Evolutionary conservation across 352 stramenopile species (phyloP).

Genomic region (Blastocystis sp.): DNA sequence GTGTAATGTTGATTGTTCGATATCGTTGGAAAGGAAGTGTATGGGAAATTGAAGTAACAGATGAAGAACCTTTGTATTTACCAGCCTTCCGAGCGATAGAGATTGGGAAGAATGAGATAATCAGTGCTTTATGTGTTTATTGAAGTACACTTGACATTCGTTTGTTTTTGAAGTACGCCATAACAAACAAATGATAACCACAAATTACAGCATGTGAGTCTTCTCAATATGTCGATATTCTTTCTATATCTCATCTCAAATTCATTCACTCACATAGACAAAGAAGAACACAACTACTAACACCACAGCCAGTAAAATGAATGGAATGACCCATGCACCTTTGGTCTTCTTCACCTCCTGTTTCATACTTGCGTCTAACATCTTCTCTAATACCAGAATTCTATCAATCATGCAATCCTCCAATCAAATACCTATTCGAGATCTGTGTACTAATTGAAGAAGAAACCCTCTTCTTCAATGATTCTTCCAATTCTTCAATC

Average conservation of each 20-base stretch:
- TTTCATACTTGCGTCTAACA: constrained; percentile 63
- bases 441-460: constrained; percentile 21
- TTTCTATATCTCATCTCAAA: neutral
- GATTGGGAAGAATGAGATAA: neutral
- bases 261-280: constrained; percentile 31
- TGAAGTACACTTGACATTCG: too few species aligned
- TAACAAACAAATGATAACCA: neutral
- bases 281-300: constrained; percentile 38
- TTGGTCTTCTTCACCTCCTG: constrained; percentile 52
- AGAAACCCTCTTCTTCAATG: constrained; percentile 60
- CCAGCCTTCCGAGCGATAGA: neutral
- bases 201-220: constrained; percentile 34
- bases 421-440: constrained; percentile 61
- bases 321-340: constrained; percentile 41
- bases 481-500: constrained; percentile 66
- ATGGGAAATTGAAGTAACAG: constrained; percentile 25
- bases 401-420: constrained; percentile 66
- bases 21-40: constrained; percentile 3
- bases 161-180: neutral
- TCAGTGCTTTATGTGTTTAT: neutral
- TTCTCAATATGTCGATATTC: constrained; percentile 40
- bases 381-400: constrained; percentile 65
- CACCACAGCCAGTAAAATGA: constrained; percentile 37
- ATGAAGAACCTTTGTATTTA: constrained; percentile 32
- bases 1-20: neutral